Conservation (phyloP, 148 eudicot species). For the Rheum nobile region DNA sequence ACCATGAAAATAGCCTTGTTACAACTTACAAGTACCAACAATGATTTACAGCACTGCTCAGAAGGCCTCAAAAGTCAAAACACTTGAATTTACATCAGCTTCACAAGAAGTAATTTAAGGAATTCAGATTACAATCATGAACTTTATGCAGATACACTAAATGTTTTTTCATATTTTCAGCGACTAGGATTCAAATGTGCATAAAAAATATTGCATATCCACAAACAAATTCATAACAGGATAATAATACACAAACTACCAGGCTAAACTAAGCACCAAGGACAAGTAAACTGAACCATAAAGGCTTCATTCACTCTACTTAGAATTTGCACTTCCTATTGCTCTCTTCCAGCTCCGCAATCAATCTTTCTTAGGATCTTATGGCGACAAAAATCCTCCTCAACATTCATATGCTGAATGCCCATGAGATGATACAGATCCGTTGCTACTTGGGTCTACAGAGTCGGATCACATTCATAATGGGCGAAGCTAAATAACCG, state of each 20-base stretch:
- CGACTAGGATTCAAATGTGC: not conserved
- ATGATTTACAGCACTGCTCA: too few relatives aligned
- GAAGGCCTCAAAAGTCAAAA: too few relatives aligned
- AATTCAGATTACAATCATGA: too few relatives aligned
- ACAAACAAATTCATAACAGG: not conserved
- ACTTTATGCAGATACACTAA: too few relatives aligned
- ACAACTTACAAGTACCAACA: too few relatives aligned
- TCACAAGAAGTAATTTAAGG: not conserved
- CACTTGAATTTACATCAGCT: too few relatives aligned
- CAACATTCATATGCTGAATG: not conserved
- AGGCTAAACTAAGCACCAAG: not conserved
- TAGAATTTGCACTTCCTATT: not conserved
- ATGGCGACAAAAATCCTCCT: not conserved
- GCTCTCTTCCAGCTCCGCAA: not conserved
- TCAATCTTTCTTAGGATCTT: not conserved
- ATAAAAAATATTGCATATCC: not conserved
- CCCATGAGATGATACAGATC: not conserved
- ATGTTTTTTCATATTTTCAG: not conserved
- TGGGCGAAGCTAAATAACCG: not conserved
- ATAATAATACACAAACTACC: not conserved
- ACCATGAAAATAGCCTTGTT: too few relatives aligned
- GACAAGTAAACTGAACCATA: not conserved
- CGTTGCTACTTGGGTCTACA: not conserved
- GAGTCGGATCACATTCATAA: too few relatives aligned
- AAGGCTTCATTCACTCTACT: not conserved